These are phyloP conservation scores for Oldenlandia corymbosa DNA, from an alignment of 257 asterid genomes.

Conservation along the genomic window DNA sequence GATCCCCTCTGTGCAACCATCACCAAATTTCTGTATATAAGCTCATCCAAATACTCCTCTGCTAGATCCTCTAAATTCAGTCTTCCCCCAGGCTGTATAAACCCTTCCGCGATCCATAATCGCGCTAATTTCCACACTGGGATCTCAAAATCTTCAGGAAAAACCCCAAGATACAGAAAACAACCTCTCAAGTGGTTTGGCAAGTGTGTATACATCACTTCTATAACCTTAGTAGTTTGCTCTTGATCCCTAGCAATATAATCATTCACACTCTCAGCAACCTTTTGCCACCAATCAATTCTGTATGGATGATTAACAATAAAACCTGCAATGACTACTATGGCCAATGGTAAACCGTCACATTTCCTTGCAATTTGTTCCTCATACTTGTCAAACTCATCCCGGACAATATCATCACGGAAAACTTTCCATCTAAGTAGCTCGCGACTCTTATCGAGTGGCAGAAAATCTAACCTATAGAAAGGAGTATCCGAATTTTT, in stretches of 20 bases:
- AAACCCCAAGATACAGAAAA: constrained; percentile 21
- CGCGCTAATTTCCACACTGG: constrained; percentile 20
- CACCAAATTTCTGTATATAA: constrained; percentile 14
- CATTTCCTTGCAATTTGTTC: constrained; percentile 14
- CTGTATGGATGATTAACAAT: not conserved
- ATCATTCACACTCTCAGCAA: not conserved
- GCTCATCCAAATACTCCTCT: constrained; percentile 19
- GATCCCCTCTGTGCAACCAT: constrained; percentile 13
- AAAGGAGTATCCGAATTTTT: not conserved
- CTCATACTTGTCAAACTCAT: constrained; percentile 16
- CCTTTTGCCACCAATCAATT: constrained; percentile 11
- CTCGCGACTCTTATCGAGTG: constrained; percentile 14
- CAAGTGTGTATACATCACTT: constrained; percentile 18
- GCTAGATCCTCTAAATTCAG: constrained; percentile 13
- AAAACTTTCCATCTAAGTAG: constrained; percentile 15
- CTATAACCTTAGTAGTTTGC: constrained; percentile 6
- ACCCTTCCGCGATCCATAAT: constrained; percentile 30
- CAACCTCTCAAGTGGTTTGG: constrained; percentile 22
- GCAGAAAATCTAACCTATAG: constrained; percentile 14
- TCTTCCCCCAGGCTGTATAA: constrained; percentile 1
- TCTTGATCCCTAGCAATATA: not conserved
- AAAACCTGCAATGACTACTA: constrained; percentile 20
- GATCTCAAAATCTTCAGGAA: constrained; percentile 22
- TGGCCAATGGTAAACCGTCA: constrained; percentile 24
- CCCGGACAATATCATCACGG: constrained; percentile 2